These are phyloP conservation scores for Paspalum notatum DNA, from an alignment of 176 grass and related monocot genomes.

Conservation along the genomic window DNA sequence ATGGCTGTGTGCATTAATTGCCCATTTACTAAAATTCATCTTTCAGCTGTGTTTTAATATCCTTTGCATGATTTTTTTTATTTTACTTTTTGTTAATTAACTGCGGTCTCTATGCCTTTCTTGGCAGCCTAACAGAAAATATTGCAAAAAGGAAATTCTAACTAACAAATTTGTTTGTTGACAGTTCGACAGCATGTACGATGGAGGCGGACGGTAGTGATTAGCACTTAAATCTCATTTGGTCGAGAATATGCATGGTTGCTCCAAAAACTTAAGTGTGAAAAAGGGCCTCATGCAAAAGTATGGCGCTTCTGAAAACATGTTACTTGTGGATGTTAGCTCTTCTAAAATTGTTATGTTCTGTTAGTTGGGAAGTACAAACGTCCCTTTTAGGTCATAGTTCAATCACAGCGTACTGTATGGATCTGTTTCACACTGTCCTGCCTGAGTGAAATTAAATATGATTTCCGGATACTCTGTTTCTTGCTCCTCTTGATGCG, in stretches of 20 bases:
- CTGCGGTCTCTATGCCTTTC: background rate
- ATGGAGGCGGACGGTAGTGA: background rate
- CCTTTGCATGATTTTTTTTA: background rate
- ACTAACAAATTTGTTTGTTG: slow-evolving; percentile 22
- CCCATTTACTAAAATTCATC: background rate
- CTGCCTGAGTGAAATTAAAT: slow-evolving; percentile 14
- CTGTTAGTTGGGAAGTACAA: background rate
- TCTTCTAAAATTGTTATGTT: background rate
- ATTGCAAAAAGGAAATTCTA: background rate
- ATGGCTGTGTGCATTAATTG: background rate
- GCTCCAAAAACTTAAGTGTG: background rate
- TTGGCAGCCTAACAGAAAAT: background rate
- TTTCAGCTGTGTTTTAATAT: background rate
- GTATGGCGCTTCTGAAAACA: background rate
- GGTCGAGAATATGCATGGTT: background rate
- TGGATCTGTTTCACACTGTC: background rate
- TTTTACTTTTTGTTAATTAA: background rate
- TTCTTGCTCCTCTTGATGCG: background rate
- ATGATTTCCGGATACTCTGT: background rate
- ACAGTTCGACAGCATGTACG: slow-evolving; percentile 45
- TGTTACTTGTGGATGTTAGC: slow-evolving; percentile 1
- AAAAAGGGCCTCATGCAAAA: too few species aligned
- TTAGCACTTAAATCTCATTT: background rate
- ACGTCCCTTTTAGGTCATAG: background rate
- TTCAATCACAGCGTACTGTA: slow-evolving; percentile 15